A percentile compares a stretch with the other conserved stretches of the same genome.
Conservation (phyloP, 768 basidiomycete genomes). For the Tylopilus plumbeoviolaceoides region DNA sequence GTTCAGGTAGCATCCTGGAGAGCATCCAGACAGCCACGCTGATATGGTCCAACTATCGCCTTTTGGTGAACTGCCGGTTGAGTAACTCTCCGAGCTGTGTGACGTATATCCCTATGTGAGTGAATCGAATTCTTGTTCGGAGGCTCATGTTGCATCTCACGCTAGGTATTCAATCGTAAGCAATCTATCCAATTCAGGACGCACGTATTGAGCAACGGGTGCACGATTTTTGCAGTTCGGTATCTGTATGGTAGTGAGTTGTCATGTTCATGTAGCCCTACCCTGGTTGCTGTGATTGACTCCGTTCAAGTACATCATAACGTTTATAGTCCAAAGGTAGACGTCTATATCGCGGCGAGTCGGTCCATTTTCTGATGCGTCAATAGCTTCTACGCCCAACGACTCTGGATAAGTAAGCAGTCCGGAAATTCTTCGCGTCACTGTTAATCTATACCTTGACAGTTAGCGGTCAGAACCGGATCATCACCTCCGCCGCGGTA, state of each 20-base stretch:
- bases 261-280: not conserved
- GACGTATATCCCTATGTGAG: constrained; percentile 5
- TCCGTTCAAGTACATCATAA: constrained; percentile 11
- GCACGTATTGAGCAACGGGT: not conserved
- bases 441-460: not conserved
- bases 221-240: not conserved
- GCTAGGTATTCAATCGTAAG: constrained; percentile 8
- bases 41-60: not conserved
- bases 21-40: not conserved
- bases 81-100: not conserved
- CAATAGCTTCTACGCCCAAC: constrained; percentile 24
- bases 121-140: not conserved
- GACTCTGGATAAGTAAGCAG: constrained; percentile 27
- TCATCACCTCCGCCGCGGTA: constrained; percentile 15
- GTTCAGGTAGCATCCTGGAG: constrained; percentile 7
- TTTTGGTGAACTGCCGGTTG: constrained; percentile 12
- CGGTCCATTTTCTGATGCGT: not conserved
- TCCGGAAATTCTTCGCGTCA: not conserved
- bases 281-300: not conserved
- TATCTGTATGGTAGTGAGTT: constrained; percentile 3
- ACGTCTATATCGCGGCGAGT: too few relatives aligned
- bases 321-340: constrained; percentile 23
- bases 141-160: not conserved
- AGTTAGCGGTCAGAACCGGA: constrained; percentile 21
- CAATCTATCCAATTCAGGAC: not conserved